phyloP scores from a whole-genome alignment of 2,329 filamentous ascomycete genomes.

The Fusarium concolor region DNA sequence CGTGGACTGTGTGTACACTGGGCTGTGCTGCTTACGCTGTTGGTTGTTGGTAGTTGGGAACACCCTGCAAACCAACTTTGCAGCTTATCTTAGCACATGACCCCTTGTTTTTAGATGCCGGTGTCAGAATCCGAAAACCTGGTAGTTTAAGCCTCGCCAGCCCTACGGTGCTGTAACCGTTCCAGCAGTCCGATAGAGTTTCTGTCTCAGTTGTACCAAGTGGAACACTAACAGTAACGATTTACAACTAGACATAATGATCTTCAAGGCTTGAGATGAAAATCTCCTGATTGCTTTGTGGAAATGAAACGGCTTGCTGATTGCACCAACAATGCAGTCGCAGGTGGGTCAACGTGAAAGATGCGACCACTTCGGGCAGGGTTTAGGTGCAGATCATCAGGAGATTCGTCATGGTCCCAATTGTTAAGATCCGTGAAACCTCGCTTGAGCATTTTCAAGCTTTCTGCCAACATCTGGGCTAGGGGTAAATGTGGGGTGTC shows the following conservation, averaged over 20 bases:
- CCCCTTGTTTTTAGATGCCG: neutral
- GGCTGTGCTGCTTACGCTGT: neutral
- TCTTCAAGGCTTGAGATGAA: neutral
- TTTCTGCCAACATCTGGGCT: neutral
- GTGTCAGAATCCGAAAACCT: neutral
- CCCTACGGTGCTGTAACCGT: neutral
- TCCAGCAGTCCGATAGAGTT: neutral
- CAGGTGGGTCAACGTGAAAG: neutral
- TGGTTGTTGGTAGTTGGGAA: neutral
- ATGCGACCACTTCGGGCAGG: neutral
- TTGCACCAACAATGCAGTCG: neutral
- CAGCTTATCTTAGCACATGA: no score
- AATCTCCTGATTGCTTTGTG: neutral
- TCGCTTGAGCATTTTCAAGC: neutral
- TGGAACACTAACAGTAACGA: no score
- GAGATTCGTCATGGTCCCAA: neutral
- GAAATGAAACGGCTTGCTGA: neutral
- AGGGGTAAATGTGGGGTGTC: neutral
- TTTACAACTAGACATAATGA: no score
- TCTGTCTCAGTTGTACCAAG: no score
- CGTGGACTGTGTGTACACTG: neutral
- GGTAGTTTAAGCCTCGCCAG: neutral
- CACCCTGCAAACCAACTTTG: neutral
- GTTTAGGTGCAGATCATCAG: conserved; percentile 1
- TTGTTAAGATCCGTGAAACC: neutral